These are phyloP conservation scores for Cryphonectria parasitica DNA, from an alignment of 2,329 filamentous ascomycete species.

Conservation along the genomic window DNA sequence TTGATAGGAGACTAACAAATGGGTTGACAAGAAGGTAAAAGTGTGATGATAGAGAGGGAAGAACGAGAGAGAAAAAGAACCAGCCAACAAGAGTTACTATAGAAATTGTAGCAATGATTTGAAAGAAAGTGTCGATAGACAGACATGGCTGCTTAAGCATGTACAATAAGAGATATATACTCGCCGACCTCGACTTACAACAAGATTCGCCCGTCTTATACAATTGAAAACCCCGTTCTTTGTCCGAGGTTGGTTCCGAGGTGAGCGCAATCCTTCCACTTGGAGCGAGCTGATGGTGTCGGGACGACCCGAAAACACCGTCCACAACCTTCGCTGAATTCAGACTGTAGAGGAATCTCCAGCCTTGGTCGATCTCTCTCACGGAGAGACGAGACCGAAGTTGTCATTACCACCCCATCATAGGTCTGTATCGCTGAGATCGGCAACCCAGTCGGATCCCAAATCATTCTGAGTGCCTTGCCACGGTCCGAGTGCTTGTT, in stretches of 20 bases:
- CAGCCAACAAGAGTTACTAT: not conserved
- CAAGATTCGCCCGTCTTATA: not conserved
- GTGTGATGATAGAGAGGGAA: not conserved
- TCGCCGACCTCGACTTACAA: not conserved
- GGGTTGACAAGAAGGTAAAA: not conserved
- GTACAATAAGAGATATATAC: not conserved
- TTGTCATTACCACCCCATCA: not conserved
- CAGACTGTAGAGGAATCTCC: not conserved
- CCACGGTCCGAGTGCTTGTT: not conserved
- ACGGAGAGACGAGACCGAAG: not conserved
- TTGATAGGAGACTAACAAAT: not conserved
- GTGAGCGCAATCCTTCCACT: not conserved
- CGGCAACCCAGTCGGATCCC: not conserved
- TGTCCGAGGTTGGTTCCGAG: not conserved
- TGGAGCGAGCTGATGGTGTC: not conserved
- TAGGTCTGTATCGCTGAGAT: not conserved
- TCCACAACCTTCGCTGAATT: not conserved
- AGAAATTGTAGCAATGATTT: not conserved
- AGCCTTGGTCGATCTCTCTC: not conserved
- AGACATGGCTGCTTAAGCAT: not conserved
- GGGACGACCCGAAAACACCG: not conserved
- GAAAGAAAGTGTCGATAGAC: not conserved
- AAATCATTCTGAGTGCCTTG: not conserved
- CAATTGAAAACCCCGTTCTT: not conserved
- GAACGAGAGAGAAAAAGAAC: not conserved